Conservation (phyloP, 2,329 filamentous ascomycete genomes). For the Hypoxylon sp. region DNA sequence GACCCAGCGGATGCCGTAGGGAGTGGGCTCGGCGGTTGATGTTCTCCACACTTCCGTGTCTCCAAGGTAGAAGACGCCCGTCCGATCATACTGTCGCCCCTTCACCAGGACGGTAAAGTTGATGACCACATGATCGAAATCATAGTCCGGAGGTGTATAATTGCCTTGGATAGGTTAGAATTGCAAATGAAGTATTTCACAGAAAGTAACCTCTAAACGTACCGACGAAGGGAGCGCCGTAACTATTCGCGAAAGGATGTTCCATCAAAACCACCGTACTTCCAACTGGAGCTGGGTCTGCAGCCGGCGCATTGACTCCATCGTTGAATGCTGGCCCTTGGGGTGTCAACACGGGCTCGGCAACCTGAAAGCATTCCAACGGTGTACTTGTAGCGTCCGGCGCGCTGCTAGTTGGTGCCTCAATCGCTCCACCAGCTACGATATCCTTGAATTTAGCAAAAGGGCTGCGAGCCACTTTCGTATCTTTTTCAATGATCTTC, state of each 20-base stretch:
- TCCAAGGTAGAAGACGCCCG: conserved; percentile 81
- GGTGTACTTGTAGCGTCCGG: conserved; percentile 36
- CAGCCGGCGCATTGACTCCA: conserved; percentile 52
- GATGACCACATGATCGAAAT: conserved; percentile 81
- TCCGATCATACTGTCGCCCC: conserved; percentile 82
- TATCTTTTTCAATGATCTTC: conserved; percentile 17
- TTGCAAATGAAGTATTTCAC: conserved; percentile 21
- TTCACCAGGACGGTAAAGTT: conserved; percentile 81
- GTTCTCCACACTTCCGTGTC: conserved; percentile 88
- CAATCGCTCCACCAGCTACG: conserved; percentile 24
- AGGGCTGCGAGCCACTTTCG: conserved; percentile 42
- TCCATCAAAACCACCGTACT: conserved; percentile 76
- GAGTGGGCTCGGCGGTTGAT: conserved; percentile 83
- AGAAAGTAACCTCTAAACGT: conserved; percentile 51
- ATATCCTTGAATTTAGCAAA: conserved; percentile 46
- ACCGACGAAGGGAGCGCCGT: conserved; percentile 81
- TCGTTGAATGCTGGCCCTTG: conserved; percentile 58
- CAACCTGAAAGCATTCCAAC: conserved; percentile 78
- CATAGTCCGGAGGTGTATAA: conserved; percentile 77
- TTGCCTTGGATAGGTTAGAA: conserved; percentile 60
- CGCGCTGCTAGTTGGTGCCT: conserved; percentile 29
- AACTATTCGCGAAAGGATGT: conserved; percentile 79
- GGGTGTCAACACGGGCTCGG: conserved; percentile 73
- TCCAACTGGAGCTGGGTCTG: conserved; percentile 42
- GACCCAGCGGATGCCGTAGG: conserved; percentile 78